These are phyloP conservation scores for Cetradonia linearis DNA, from an alignment of 495 filamentous ascomycete genomes.

Conservation along the genomic window DNA sequence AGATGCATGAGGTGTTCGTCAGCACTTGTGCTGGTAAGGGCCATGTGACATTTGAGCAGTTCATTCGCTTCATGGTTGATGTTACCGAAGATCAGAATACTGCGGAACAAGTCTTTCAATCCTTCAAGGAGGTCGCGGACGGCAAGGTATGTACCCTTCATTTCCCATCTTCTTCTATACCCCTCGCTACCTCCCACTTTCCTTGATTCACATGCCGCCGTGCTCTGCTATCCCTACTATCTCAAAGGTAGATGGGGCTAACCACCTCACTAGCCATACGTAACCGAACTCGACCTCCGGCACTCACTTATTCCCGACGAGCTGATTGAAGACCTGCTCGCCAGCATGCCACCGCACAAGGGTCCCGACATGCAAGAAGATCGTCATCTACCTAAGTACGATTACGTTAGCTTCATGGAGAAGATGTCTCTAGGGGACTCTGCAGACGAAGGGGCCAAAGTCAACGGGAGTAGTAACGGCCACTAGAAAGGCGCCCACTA, in stretches of 20 bases:
- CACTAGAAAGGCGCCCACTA: neutral
- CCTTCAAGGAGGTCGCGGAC: slow-evolving; percentile 92
- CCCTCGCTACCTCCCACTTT: neutral
- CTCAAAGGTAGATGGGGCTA: neutral
- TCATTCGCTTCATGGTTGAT: slow-evolving; percentile 97
- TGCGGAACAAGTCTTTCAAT: slow-evolving; percentile 94
- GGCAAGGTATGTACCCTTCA: slow-evolving; percentile 57
- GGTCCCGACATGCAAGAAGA: slow-evolving; percentile 75
- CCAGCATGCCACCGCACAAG: slow-evolving; percentile 70
- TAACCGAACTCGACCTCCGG: slow-evolving; percentile 91
- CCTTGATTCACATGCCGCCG: neutral
- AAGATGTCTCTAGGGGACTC: slow-evolving; percentile 42
- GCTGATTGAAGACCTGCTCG: slow-evolving; percentile 80
- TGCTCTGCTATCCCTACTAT: neutral
- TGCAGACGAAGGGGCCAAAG: neutral
- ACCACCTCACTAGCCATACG: slow-evolving; percentile 55
- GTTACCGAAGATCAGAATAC: slow-evolving; percentile 98
- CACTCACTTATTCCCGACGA: slow-evolving; percentile 93
- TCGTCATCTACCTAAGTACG: slow-evolving; percentile 65
- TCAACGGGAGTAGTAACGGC: neutral
- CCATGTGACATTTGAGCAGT: slow-evolving; percentile 92
- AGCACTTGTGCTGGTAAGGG: slow-evolving; percentile 63
- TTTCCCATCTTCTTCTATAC: neutral
- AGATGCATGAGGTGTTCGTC: slow-evolving; percentile 88
- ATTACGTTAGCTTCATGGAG: slow-evolving; percentile 91